A percentile compares a stretch with the other conserved stretches of the same genome.
Evolutionary conservation across 2,329 filamentous ascomycete genomes (phyloP).

Genomic region (Pseudomassariella vexata): DNA sequence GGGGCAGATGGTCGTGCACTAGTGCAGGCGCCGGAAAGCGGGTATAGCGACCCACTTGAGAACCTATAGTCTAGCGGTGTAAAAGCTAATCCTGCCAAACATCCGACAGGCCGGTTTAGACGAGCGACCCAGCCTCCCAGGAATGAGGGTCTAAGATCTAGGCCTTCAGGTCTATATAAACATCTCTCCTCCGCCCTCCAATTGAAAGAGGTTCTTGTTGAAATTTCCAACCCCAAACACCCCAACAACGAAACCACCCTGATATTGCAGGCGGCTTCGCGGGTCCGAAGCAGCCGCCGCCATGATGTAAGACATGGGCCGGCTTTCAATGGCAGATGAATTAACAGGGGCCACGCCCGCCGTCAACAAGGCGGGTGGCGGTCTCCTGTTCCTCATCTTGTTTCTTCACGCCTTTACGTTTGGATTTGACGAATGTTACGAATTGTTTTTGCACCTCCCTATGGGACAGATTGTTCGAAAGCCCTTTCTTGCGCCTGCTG

Average conservation of each 20-base stretch:
- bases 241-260: not conserved
- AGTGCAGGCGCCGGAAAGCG: conserved; percentile 1
- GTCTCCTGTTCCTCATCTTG: conserved; percentile 1
- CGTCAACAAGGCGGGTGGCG: not conserved
- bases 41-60: not conserved
- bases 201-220: not conserved
- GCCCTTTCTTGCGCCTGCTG: too few species aligned
- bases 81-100: not conserved
- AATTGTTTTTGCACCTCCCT: not conserved
- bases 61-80: conserved; percentile 1
- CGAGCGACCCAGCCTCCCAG: not conserved
- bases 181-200: not conserved
- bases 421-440: conserved; percentile 1
- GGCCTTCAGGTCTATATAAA: not conserved
- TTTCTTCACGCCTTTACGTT: conserved; percentile 1
- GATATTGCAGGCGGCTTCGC: conserved; percentile 3
- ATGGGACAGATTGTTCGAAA: not conserved
- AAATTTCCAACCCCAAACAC: not conserved
- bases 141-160: not conserved
- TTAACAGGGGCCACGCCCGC: not conserved
- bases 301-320: conserved; percentile 2
- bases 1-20: not conserved
- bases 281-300: conserved; percentile 1
- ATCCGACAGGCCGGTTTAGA: too few species aligned
- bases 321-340: too few species aligned